phyloP scores from a whole-genome alignment of 1,284 basidiomycete genomes.

The Caloboletus firmus region DNA sequence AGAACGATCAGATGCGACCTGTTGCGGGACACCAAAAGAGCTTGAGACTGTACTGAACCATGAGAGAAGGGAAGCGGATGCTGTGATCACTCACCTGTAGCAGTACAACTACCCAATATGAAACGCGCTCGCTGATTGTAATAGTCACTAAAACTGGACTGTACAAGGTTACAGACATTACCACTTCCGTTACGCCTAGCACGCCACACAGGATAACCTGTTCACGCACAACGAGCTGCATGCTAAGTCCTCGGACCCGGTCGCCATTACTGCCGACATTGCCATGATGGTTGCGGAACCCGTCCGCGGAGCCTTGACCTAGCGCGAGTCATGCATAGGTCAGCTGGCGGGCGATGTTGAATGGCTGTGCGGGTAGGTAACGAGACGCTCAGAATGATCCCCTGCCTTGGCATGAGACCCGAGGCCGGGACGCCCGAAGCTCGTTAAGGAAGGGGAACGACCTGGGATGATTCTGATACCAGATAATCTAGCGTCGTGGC shows the following conservation, averaged over 20 bases:
- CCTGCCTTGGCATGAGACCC: not conserved
- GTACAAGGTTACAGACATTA: too few relatives aligned
- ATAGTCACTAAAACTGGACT: not conserved
- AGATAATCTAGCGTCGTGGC: not conserved
- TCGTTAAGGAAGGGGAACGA: not conserved
- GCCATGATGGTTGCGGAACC: not conserved
- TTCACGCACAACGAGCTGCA: not conserved
- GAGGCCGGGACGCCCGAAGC: not conserved
- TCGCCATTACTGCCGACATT: not conserved
- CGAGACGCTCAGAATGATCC: not conserved
- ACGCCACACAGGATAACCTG: too few relatives aligned
- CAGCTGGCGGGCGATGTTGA: not conserved
- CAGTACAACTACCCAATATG: not conserved
- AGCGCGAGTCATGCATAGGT: not conserved
- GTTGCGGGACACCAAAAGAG: not conserved
- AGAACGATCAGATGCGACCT: too few relatives aligned
- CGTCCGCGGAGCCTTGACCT: not conserved
- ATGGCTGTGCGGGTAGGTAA: not conserved
- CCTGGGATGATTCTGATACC: not conserved
- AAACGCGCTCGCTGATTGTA: not conserved
- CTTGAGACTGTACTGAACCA: not conserved
- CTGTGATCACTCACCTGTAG: not conserved
- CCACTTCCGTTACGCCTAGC: too few relatives aligned
- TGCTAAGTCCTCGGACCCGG: not conserved
- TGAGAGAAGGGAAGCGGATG: not conserved